These are phyloP conservation scores for Mrakia gelida DNA, from an alignment of 768 basidiomycete species.

Conservation along the genomic window DNA sequence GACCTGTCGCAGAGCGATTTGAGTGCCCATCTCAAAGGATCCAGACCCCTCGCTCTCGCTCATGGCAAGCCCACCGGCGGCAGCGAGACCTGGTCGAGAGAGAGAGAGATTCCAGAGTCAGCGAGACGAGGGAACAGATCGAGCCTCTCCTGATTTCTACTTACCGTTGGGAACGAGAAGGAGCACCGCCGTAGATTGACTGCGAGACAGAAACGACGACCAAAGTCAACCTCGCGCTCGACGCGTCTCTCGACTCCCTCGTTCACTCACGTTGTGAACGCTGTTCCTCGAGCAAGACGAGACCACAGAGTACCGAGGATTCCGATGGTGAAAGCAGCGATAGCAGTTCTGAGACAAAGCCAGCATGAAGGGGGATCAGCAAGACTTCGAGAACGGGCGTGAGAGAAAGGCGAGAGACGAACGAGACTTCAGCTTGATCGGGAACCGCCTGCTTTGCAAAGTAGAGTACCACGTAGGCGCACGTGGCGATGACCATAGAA, in stretches of 20 bases:
- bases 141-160: too few relatives aligned
- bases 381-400: too few relatives aligned
- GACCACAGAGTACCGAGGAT: slow-evolving; percentile 20
- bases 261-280: slow-evolving; percentile 19
- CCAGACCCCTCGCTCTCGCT: not conserved
- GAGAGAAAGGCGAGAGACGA: not conserved
- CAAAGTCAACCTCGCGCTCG: too few relatives aligned
- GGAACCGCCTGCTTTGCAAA: slow-evolving; percentile 12
- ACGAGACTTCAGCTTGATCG: slow-evolving; percentile 21
- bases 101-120: too few relatives aligned
- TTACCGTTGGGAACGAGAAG: slow-evolving; percentile 26
- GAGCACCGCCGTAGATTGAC: slow-evolving; percentile 27
- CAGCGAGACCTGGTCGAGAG: too few relatives aligned
- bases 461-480: slow-evolving; percentile 14
- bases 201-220: not conserved
- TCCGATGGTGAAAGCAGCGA: slow-evolving; percentile 21
- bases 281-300: slow-evolving; percentile 30
- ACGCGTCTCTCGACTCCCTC: too few relatives aligned
- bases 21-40: slow-evolving; percentile 22
- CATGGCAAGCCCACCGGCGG: slow-evolving; percentile 29
- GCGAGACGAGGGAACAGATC: not conserved
- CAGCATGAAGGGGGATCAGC: not conserved
- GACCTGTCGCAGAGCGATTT: slow-evolving; percentile 21
- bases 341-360: not conserved
- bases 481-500: not conserved